A percentile compares a stretch with the other conserved stretches of the same genome.
phyloP scores from a whole-genome alignment of 192 early-diverging fungal species.

The Tieghemiomyces parasiticus region DNA sequence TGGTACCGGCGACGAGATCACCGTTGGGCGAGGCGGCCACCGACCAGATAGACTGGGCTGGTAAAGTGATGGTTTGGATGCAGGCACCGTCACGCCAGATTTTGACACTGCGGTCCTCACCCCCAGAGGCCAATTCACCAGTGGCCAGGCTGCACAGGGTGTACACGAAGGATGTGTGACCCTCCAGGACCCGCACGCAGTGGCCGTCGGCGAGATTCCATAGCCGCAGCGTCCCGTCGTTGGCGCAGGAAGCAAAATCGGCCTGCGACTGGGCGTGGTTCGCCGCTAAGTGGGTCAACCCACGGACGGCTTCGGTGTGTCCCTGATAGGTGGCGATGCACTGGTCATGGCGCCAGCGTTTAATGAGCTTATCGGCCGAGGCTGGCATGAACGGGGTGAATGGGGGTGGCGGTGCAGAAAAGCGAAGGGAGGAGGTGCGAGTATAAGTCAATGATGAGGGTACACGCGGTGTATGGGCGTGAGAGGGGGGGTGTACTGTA shows the following conservation, averaged over 20 bases:
- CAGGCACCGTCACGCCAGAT: constrained; percentile 57
- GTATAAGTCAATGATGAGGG: no score
- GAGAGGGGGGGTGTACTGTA: no score
- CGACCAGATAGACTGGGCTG: constrained; percentile 87
- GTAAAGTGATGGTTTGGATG: constrained; percentile 67
- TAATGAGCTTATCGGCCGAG: constrained; percentile 87
- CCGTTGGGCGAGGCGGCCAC: constrained; percentile 63
- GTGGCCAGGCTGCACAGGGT: constrained; percentile 46
- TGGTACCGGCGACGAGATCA: constrained; percentile 68
- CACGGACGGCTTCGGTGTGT: constrained; percentile 86
- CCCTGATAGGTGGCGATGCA: constrained; percentile 48
- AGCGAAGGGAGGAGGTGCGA: no score
- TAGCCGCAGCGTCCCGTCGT: constrained; percentile 77
- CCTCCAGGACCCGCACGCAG: constrained; percentile 55
- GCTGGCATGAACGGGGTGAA: no score
- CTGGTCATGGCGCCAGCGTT: constrained; percentile 63
- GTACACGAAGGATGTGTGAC: constrained; percentile 93
- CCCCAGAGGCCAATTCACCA: constrained; percentile 74
- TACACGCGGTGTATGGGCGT: no score
- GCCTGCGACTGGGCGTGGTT: constrained; percentile 21
- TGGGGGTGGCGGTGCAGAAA: no score
- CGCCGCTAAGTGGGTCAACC: constrained; percentile 32
- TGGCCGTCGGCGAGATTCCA: constrained; percentile 64
- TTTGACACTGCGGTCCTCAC: constrained; percentile 82
- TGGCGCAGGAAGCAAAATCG: constrained; percentile 74